Conservation (phyloP, 225 moss, liverwort and hornwort genomes). For the Ulota crispa region DNA sequence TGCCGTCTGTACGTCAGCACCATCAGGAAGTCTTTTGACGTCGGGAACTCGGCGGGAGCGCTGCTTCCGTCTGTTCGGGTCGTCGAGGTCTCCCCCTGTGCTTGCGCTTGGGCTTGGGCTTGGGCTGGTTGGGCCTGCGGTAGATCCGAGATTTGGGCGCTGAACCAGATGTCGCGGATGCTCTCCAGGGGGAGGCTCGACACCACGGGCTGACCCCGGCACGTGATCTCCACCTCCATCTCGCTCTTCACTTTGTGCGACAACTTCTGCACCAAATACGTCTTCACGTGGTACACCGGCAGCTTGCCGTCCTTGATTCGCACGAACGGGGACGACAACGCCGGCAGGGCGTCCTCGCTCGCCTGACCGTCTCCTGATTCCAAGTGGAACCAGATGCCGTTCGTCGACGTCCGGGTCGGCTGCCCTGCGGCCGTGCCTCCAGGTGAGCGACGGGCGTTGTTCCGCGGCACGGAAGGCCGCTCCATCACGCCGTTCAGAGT, state of each 20-base stretch:
- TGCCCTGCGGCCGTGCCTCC: slow-evolving; percentile 45
- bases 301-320: slow-evolving; percentile 94
- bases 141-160: slow-evolving; percentile 65
- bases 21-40: slow-evolving; percentile 85
- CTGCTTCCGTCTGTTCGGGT: slow-evolving; percentile 47
- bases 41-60: slow-evolving; percentile 53
- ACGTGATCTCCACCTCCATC: slow-evolving; percentile 93
- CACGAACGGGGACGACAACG: slow-evolving; percentile 73
- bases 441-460: slow-evolving; percentile 32
- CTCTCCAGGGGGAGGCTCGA: slow-evolving; percentile 96
- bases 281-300: slow-evolving; percentile 85
- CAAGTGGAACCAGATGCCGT: slow-evolving; percentile 95
- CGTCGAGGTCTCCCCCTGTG: slow-evolving; percentile 55
- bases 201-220: slow-evolving; percentile 94
- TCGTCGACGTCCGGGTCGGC: slow-evolving; percentile 34
- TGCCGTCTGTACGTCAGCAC: slow-evolving; percentile 90
- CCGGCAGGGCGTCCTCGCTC: slow-evolving; percentile 77
- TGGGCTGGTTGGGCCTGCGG: background rate
- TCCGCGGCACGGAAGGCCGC: slow-evolving; percentile 59
- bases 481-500: slow-evolving; percentile 62
- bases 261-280: slow-evolving; percentile 83
- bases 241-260: slow-evolving; percentile 51
- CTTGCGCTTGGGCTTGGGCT: slow-evolving; percentile 14
- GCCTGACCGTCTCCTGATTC: slow-evolving; percentile 69
- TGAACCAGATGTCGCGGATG: slow-evolving; percentile 97